Base-by-base conservation (phyloP, 2,329 filamentous ascomycete genomes). In the Alternaria panax region DNA sequence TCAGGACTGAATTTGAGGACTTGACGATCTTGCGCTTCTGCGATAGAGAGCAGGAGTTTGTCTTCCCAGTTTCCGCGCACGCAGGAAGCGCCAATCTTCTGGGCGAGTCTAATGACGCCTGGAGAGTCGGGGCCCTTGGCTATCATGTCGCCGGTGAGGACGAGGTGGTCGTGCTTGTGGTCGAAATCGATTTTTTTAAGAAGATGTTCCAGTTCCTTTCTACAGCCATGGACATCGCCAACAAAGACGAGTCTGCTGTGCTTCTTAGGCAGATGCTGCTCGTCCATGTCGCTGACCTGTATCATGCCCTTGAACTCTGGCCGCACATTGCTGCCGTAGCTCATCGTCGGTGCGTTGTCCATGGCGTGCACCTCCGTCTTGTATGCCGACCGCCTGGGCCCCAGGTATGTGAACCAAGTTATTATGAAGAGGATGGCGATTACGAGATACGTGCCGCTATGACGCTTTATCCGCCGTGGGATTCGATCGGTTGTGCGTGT, bases 61-160 rank as follows among this genome's bases (percentile, higher is more conserved):
- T 98, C 93, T 75, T 99, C 95, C 79, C 97, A 92, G 79, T 97
- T 97, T 18, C 95, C 95, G 51, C 94, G 89, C 8, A 98, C 92
- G 63, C 88, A 92, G 28, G 89, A 92, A 22, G 94, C 93, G 51
- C 87, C 86, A 36, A 94, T 80, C 14, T 85, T 79, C 75, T 92
- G 90, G 36, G 92, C 89, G 41, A 93, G 83, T 58, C 90, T 86
- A 47, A 98, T 84, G 1, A 97, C 92, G 36, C 89, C 92, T 1
- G 84, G 72, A 30, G 91, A 94, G 78, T 97, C 89, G 11, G 93
- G 92, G 0, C 94, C 73, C 69, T 97, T 97, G 73, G 89, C 89
- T 68, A 98, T 75, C 66, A 81, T 75, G 74, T 80, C 74, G 64
- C 75, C 69, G 46, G 75, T 74, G 38, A 79, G 58, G 47, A 80